Conservation (phyloP, 2,329 filamentous ascomycete species). For the Xylaria sp. region DNA sequence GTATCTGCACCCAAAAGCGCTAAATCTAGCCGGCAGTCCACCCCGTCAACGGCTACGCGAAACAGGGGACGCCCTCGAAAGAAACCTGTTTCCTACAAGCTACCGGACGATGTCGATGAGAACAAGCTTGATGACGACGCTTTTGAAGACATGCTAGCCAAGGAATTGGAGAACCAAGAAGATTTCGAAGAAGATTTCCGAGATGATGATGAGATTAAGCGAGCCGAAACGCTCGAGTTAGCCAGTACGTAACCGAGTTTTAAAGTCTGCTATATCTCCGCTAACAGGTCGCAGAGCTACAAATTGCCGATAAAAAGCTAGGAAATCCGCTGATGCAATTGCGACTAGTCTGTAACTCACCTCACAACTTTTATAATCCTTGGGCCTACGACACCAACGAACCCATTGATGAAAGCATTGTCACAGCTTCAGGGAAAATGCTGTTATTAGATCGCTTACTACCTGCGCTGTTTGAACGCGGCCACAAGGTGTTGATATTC, state of each 20-base stretch:
- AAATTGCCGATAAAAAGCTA: constrained; percentile 90
- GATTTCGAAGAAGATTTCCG: constrained; percentile 51
- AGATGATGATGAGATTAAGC: constrained; percentile 70
- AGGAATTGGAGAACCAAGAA: constrained; percentile 62
- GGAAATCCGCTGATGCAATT: constrained; percentile 94
- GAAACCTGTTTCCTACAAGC: constrained; percentile 59
- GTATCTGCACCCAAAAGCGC: constrained; percentile 69
- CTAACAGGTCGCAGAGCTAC: constrained; percentile 69
- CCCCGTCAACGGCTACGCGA: constrained; percentile 67
- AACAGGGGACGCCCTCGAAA: constrained; percentile 62
- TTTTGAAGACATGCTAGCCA: constrained; percentile 82
- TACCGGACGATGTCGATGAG: constrained; percentile 69
- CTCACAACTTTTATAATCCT: constrained; percentile 96
- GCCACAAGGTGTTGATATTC: constrained; percentile 94
- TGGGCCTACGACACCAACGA: constrained; percentile 72
- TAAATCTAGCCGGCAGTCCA: constrained; percentile 80
- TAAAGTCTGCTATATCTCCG: background rate
- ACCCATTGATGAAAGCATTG: constrained; percentile 79
- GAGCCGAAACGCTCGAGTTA: constrained; percentile 75
- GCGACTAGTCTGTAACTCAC: constrained; percentile 89
- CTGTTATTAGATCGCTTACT: constrained; percentile 89
- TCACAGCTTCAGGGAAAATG: constrained; percentile 95
- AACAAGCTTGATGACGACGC: constrained; percentile 80
- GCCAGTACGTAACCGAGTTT: constrained; percentile 69
- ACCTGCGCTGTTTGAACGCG: constrained; percentile 75